Evolutionary conservation across 768 basidiomycete genomes (phyloP).

Genomic region (Serendipita indica): DNA sequence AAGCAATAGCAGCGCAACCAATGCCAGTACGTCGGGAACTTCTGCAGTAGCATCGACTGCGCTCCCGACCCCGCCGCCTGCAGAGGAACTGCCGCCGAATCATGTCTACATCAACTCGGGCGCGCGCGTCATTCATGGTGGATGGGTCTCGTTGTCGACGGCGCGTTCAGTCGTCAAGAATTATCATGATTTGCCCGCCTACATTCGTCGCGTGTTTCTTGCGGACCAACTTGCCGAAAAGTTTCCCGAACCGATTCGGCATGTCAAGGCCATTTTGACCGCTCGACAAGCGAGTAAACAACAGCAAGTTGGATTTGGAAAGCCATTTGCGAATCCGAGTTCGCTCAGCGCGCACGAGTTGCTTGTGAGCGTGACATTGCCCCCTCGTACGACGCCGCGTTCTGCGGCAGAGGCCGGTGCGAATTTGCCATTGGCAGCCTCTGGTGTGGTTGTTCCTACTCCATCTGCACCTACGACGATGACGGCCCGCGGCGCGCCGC

Average conservation of each 20-base stretch:
- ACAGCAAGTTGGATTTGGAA: not conserved
- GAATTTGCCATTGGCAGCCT: not conserved
- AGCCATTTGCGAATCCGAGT: not conserved
- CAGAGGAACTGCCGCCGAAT: conserved; percentile 28
- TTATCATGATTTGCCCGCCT: conserved; percentile 25
- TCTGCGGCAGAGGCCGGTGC: not conserved
- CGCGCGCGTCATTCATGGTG: conserved; percentile 39
- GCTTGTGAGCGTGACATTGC: not conserved
- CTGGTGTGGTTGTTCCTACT: not conserved
- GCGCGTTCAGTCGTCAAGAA: conserved; percentile 40
- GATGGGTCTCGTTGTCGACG: conserved; percentile 51
- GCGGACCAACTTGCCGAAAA: conserved; percentile 45
- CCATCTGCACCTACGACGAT: not conserved
- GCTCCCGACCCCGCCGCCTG: conserved; percentile 18
- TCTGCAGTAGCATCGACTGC: conserved; percentile 22
- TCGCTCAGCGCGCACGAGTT: not conserved
- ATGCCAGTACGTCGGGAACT: conserved; percentile 23
- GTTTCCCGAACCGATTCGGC: conserved; percentile 30
- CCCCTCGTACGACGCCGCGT: no score
- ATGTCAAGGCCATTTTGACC: not conserved
- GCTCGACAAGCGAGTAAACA: not conserved
- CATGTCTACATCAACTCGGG: conserved; percentile 35
- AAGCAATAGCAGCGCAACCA: not conserved
- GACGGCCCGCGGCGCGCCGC: not conserved
- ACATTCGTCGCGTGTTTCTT: conserved; percentile 40